Percentiles rank a stretch among this genome's conserved stretches.
These are phyloP conservation scores for Asclepias syriaca DNA, from an alignment of 257 asterid genomes.

Conservation along the genomic window DNA sequence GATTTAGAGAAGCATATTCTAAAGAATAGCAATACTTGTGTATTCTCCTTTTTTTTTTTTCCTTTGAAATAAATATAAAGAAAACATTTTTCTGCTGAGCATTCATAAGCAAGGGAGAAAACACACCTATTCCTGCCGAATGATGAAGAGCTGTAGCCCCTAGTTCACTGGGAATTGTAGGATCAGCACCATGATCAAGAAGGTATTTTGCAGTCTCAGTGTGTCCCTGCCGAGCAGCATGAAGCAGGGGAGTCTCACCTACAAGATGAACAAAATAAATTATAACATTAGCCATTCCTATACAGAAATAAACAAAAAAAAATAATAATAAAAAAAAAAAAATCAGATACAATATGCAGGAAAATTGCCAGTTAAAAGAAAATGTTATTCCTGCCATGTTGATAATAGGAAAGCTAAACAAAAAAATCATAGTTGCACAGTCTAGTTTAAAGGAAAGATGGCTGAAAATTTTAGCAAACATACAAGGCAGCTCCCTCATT, in stretches of 20 bases:
- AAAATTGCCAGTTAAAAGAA: neutral
- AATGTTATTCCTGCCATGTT: neutral
- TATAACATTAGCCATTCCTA: neutral
- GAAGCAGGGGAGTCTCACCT: conserved; percentile 92
- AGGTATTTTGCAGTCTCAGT: conserved; percentile 71
- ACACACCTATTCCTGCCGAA: conserved; percentile 73
- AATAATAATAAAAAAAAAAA: no score
- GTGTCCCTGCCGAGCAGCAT: conserved; percentile 91
- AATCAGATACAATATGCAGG: neutral
- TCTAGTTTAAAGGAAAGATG: neutral
- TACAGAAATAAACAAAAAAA: neutral
- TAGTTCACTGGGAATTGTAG: conserved; percentile 72
- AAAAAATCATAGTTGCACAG: neutral
- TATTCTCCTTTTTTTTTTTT: neutral
- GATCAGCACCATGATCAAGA: conserved; percentile 69
- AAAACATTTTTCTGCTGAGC: neutral
- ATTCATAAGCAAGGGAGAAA: neutral
- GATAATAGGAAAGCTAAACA: neutral
- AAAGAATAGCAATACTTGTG: neutral
- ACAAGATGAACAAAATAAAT: conserved; percentile 10
- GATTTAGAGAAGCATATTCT: neutral
- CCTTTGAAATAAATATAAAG: neutral
- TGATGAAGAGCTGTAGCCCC: conserved; percentile 91
- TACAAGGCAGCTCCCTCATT: neutral
- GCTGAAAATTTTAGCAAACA: neutral